phyloP scores from a whole-genome alignment of 192 early-diverging fungal genomes.

The Chytriomyces hyalinus region DNA sequence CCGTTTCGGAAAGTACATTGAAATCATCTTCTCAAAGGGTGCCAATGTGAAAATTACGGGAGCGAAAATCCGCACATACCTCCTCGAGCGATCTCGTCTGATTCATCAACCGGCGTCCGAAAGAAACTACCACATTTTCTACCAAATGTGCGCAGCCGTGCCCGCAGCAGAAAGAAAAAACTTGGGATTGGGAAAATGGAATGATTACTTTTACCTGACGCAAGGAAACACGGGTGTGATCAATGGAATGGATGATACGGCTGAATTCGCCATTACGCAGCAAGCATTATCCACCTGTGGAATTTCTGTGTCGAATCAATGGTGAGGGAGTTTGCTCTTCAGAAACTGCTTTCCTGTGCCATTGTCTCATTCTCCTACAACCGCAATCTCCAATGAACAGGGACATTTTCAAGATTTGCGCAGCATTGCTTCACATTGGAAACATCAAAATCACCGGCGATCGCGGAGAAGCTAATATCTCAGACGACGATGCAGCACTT shows the following conservation, averaged over 20 bases:
- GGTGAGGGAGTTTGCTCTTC: slow-evolving; percentile 47
- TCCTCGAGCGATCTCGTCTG: slow-evolving; percentile 94
- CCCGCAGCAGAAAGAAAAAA: slow-evolving; percentile 83
- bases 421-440: slow-evolving; percentile 92
- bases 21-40: slow-evolving; percentile 88
- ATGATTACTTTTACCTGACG: slow-evolving; percentile 83
- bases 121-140: slow-evolving; percentile 99
- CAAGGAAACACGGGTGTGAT: slow-evolving; percentile 83
- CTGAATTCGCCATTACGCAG: slow-evolving; percentile 88
- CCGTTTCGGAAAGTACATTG: slow-evolving; percentile 98
- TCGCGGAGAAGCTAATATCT: slow-evolving; percentile 71
- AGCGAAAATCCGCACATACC: slow-evolving; percentile 93
- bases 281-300: slow-evolving; percentile 85
- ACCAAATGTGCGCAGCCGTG: slow-evolving; percentile 93
- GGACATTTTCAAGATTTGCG: slow-evolving; percentile 86
- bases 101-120: slow-evolving; percentile 92
- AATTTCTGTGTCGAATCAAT: slow-evolving; percentile 80
- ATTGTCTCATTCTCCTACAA: not conserved
- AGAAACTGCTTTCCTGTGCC: not conserved
- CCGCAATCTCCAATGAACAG: slow-evolving; percentile 20
- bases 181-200: slow-evolving; percentile 76
- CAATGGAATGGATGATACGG: slow-evolving; percentile 87
- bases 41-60: slow-evolving; percentile 79
- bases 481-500: slow-evolving; percentile 79
- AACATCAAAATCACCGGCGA: slow-evolving; percentile 86